phyloP scores from a whole-genome alignment of 768 basidiomycete species.

The Calocybe cyanea region DNA sequence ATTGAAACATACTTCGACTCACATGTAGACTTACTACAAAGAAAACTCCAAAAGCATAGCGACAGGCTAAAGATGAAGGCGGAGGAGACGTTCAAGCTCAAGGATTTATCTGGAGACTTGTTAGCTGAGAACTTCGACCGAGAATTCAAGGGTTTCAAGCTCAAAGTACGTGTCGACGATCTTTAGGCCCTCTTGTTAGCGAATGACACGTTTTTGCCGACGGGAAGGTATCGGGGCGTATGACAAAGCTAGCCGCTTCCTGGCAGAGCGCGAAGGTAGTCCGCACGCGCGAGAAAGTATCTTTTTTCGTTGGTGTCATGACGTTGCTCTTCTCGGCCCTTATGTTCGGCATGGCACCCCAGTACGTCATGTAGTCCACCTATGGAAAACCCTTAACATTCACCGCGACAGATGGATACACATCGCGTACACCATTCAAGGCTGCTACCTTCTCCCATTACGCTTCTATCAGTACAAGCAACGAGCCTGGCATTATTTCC shows the following conservation, averaged over 20 bases:
- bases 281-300: constrained; percentile 76
- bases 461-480: constrained; percentile 88
- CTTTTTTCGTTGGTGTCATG: constrained; percentile 95
- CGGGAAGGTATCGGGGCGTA: constrained; percentile 72
- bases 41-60: constrained; percentile 82
- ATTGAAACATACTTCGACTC: constrained; percentile 96
- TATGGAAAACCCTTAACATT: constrained; percentile 10
- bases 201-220: constrained; percentile 7
- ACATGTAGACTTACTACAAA: constrained; percentile 76
- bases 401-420: constrained; percentile 73
- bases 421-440: constrained; percentile 77
- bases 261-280: constrained; percentile 95
- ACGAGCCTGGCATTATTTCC: constrained; percentile 91
- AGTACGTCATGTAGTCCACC: constrained; percentile 47
- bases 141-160: constrained; percentile 82
- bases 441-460: constrained; percentile 74
- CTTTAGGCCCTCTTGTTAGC: background rate
- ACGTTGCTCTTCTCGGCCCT: constrained; percentile 80
- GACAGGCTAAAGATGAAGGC: constrained; percentile 80
- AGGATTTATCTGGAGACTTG: constrained; percentile 57
- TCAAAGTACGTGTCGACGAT: constrained; percentile 53
- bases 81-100: constrained; percentile 75
- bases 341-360: constrained; percentile 82
- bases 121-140: constrained; percentile 78
- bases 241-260: constrained; percentile 70